Evolutionary conservation across 805 yeast genomes (phyloP), one percentile per base, ranked within the genome.

Genomic region (Metschnikowia chrysomelidarum): DNA sequence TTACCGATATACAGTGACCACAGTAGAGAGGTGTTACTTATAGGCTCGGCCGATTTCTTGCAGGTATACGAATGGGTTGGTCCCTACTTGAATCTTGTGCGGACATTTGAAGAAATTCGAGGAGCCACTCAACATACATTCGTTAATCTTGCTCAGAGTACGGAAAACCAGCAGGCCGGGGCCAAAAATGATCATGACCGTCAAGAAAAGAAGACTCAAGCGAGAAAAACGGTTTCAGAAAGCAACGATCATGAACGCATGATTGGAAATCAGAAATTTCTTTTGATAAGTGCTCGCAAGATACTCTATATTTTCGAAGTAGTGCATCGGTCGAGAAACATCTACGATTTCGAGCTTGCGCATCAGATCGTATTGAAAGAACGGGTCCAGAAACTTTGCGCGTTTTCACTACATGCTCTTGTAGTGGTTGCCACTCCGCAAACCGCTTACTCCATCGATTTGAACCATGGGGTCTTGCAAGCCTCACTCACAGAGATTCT

Each of bases 41-140:
- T 63, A 6, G 51, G 58, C 7, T 50, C 46, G 3, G 21, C 40
- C 3, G 68, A 59, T 3, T 28, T 44, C 2, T 36, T 63, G 1
- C 44, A 50, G 17, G 50, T 65, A 3, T 59, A 36, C 28, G 59
- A 56, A 34, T 36, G 49, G 40, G 60, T 60, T 2, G 69, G 69
- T 1, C 44, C 49, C 13, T 65, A 63, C 38, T 44, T 67, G 23
- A 60, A 60, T 29, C 44, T 63, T 14, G 50, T 65, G 5, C 52
- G 54, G 27, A 47, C 53, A 10, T 46, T 66, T 14, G 59, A 54
- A 10, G 63, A 60, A 7, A 36, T 53, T 11, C 32, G 36, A 11
- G 19, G 30, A 7, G 27, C 30, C 28, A 23, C 29, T 8, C 10
- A 13, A 2, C 27, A 25, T 13, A 35, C 22, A 6, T 30, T 25